phyloP scores from a whole-genome alignment of 148 eudicot species.

The Cornus controversa region DNA sequence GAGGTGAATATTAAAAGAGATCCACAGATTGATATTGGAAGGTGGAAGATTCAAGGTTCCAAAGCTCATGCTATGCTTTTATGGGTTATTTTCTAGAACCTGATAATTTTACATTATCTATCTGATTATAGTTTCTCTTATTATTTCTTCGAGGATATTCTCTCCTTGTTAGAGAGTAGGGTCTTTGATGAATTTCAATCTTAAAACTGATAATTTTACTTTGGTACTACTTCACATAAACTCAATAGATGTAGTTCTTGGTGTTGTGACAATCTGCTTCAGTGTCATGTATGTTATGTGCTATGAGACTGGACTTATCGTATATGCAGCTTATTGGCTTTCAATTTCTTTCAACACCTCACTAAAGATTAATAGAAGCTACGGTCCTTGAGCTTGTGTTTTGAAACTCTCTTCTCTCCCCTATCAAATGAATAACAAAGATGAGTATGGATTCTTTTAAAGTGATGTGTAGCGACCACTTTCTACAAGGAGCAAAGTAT shows the following conservation, averaged over 20 bases:
- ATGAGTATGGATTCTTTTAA: too few relatives aligned
- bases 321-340: not conserved
- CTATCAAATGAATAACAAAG: too few relatives aligned
- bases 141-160: not conserved
- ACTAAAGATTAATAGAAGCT: too few relatives aligned
- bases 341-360: not conserved
- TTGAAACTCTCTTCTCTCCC: too few relatives aligned
- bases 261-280: not conserved
- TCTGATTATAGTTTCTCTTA: not conserved
- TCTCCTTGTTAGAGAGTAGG: not conserved
- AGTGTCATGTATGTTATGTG: not conserved
- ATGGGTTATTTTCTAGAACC: conserved; percentile 2
- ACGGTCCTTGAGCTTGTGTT: too few relatives aligned
- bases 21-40: not conserved
- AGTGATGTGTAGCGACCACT: too few relatives aligned
- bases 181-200: not conserved
- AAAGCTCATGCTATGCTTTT: not conserved
- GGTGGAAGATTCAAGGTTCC: not conserved
- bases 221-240: too few relatives aligned
- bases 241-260: too few relatives aligned
- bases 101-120: not conserved
- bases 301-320: not conserved
- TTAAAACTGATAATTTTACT: too few relatives aligned
- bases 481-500: too few relatives aligned
- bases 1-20: not conserved